Evolutionary conservation across 805 yeast genomes (phyloP).

Genomic region (Yamadazyma takamatsuzukensis): DNA sequence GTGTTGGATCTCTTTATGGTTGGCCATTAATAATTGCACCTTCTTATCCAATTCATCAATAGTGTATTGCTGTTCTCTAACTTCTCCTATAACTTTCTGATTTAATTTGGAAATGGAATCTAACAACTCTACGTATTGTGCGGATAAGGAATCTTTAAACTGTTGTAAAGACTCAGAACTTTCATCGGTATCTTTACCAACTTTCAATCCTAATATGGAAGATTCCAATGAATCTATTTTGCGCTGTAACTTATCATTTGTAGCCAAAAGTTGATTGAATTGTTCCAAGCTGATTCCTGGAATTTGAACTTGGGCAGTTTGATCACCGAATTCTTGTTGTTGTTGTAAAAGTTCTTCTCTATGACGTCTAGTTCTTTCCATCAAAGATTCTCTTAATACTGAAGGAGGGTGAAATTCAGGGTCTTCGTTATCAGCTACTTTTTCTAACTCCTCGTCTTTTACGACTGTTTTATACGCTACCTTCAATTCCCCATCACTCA

Average conservation of each 20-base stretch:
- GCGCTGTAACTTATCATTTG: conserved; percentile 2
- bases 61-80: conserved; percentile 36
- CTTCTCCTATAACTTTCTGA: conserved; percentile 38
- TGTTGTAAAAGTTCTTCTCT: conserved; percentile 9
- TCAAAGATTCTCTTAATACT: conserved; percentile 30
- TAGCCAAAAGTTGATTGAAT: conserved; percentile 3
- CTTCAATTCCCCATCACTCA: conserved; percentile 42
- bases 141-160: conserved; percentile 23
- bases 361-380: conserved; percentile 30
- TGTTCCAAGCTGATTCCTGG: conserved; percentile 1
- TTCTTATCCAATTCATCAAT: conserved; percentile 31
- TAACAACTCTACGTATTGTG: conserved; percentile 31
- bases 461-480: conserved; percentile 23
- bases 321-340: neutral
- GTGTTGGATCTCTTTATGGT: conserved; percentile 34
- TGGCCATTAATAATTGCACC: conserved; percentile 37
- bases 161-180: conserved; percentile 15
- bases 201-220: conserved; percentile 1
- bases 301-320: neutral
- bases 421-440: conserved; percentile 1
- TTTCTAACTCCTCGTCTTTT: conserved; percentile 1
- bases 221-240: conserved; percentile 7
- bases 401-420: conserved; percentile 15
- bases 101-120: conserved; percentile 28
- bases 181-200: too few species aligned